These are phyloP conservation scores for Trifolium pratense DNA, from an alignment of 306 rosid species.

Conservation along the genomic window DNA sequence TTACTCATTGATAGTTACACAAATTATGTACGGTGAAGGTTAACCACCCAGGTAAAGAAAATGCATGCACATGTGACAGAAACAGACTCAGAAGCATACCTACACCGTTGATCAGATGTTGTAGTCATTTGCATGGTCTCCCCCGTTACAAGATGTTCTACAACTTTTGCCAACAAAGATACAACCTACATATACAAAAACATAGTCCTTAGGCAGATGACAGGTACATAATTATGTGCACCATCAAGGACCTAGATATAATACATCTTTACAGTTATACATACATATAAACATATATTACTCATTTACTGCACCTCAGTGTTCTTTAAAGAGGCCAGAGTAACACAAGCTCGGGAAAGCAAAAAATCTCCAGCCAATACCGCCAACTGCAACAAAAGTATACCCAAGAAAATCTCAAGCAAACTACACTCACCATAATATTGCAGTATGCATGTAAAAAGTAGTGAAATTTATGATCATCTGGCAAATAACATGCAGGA, in stretches of 20 bases:
- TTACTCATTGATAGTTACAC: not conserved
- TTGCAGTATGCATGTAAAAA: slow-evolving; percentile 19
- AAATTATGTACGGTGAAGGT: slow-evolving; percentile 13
- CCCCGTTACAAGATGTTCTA: slow-evolving; percentile 96
- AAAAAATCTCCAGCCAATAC: slow-evolving; percentile 97
- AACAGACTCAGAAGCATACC: slow-evolving; percentile 59
- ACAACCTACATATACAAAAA: slow-evolving; percentile 65
- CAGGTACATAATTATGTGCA: not conserved
- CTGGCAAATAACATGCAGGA: not conserved
- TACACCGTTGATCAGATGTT: slow-evolving; percentile 79
- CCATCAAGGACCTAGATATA: slow-evolving; percentile 30
- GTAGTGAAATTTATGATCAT: slow-evolving; percentile 35
- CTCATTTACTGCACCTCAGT: slow-evolving; percentile 68
- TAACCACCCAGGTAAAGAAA: slow-evolving; percentile 29
- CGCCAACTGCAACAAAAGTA: slow-evolving; percentile 65
- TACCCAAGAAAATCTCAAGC: slow-evolving; percentile 33
- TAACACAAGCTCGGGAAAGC: slow-evolving; percentile 97
- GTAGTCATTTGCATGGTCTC: slow-evolving; percentile 97
- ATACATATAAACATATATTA: slow-evolving; percentile 18
- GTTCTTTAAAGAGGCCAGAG: slow-evolving; percentile 86
- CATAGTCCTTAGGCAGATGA: slow-evolving; percentile 36
- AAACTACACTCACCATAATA: slow-evolving; percentile 38
- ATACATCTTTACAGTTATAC: slow-evolving; percentile 13
- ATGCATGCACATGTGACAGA: slow-evolving; percentile 30
- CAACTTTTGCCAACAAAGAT: slow-evolving; percentile 73